Percentiles rank a stretch among this genome's conserved stretches.
Conservation (phyloP, 495 filamentous ascomycete species). For the Xylaria flabelliformis region DNA sequence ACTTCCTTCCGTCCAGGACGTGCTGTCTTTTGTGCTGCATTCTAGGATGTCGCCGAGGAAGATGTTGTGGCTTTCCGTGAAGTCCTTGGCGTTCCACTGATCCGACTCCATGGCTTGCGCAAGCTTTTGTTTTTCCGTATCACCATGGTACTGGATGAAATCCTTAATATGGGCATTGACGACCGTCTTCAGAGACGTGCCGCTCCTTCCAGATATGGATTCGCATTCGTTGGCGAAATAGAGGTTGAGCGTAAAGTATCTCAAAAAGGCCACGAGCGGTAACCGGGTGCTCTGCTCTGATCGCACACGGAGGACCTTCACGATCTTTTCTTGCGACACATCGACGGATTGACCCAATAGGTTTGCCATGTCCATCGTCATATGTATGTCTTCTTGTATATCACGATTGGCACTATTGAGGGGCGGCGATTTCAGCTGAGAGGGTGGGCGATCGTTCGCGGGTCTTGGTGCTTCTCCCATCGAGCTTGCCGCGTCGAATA, state of each 20-base stretch:
- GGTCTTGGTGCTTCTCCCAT: slow-evolving; percentile 52
- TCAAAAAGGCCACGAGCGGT: slow-evolving; percentile 78
- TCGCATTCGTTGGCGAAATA: slow-evolving; percentile 98
- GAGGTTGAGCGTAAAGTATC: slow-evolving; percentile 92
- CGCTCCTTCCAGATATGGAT: slow-evolving; percentile 88
- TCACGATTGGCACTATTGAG: slow-evolving; percentile 49
- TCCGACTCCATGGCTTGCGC: slow-evolving; percentile 88
- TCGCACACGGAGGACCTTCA: slow-evolving; percentile 89
- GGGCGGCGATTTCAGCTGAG: slow-evolving; percentile 43
- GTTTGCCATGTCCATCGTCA: slow-evolving; percentile 88
- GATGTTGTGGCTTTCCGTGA: slow-evolving; percentile 68
- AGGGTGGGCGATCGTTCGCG: slow-evolving; percentile 51
- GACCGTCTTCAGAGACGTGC: slow-evolving; percentile 80
- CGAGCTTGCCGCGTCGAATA: slow-evolving; percentile 93
- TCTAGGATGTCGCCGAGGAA: slow-evolving; percentile 73
- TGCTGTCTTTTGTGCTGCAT: slow-evolving; percentile 79
- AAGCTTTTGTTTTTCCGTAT: slow-evolving; percentile 77
- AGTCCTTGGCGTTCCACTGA: slow-evolving; percentile 89
- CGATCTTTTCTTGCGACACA: slow-evolving; percentile 88
- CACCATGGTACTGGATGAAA: slow-evolving; percentile 78
- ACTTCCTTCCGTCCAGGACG: slow-evolving; percentile 72
- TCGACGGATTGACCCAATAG: slow-evolving; percentile 95
- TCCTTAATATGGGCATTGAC: slow-evolving; percentile 92
- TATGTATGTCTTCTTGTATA: slow-evolving; percentile 80
- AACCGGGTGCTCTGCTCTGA: slow-evolving; percentile 79